Evolutionary conservation across 2,329 filamentous ascomycete species (phyloP).

Genomic region (Colletotrichum sp.): DNA sequence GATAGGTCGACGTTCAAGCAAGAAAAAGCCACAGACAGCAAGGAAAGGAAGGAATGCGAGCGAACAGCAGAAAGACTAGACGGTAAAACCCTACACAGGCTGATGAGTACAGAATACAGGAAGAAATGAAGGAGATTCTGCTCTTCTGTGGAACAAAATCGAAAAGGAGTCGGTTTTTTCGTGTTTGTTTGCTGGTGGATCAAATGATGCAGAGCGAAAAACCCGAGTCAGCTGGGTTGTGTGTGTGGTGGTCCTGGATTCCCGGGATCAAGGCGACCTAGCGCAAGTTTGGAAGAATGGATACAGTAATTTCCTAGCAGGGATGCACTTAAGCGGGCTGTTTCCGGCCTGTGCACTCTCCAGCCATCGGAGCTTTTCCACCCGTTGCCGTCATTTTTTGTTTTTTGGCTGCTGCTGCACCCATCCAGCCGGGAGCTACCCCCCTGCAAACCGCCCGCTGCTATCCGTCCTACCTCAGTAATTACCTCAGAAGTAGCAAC

Average conservation of each 20-base stretch:
- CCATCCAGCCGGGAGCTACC: not conserved
- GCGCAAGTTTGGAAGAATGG: not conserved
- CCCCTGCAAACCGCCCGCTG: not conserved
- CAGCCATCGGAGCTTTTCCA: not conserved
- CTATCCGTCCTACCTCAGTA: not conserved
- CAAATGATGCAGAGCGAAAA: not conserved
- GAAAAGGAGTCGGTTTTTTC: not conserved
- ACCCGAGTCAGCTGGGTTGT: not conserved
- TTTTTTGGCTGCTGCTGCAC: not conserved
- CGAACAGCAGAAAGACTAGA: not conserved
- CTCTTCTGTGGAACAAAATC: not conserved
- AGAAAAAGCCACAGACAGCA: not conserved
- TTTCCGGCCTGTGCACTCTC: not conserved
- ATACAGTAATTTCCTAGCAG: not conserved
- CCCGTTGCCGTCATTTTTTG: not conserved
- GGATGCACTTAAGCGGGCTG: not conserved
- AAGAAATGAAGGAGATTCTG: not conserved
- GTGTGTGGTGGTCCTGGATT: not conserved
- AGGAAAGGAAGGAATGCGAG: not conserved
- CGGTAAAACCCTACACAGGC: not conserved
- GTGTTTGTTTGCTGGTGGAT: not conserved
- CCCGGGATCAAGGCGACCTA: not conserved
- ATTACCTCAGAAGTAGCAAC: conserved; percentile 7
- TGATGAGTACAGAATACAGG: not conserved
- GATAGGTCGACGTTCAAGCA: not conserved